Evolutionary conservation across 768 basidiomycete species (phyloP), one percentile per base, ranked within the genome.

Genomic region (Brasilioporus rufonigricans): DNA sequence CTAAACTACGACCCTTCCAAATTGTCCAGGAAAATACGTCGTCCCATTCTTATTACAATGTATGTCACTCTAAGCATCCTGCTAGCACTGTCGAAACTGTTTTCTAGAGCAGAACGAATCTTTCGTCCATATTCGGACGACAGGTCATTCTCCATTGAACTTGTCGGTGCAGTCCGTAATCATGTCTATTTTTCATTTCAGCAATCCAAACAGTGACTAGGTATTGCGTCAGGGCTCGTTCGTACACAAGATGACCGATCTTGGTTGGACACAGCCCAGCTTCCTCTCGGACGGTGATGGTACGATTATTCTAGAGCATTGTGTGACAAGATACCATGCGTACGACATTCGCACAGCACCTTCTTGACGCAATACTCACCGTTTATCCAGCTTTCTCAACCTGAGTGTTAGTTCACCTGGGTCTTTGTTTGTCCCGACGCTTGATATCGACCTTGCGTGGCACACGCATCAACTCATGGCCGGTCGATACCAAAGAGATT

Each of bases 391-490:
- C 13, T 47, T 35, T 18, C 32, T 46, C 3, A 10, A 33, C n/a
- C 45, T 46, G 3, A 32, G 32, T 3, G 31, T 32, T 12, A 3
- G 5, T 11, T 47, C 46, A 14, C 46, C 46, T 4, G 46, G 46
- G 32, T 47, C 32, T 7, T 47, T 47, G 14, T 35, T 33, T 5
- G 46, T 33, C 13, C 46, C 46, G 14, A 35, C 46, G 31, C 32
- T 35, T 13, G 46, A 47, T 21, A 47, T 47, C 19, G 46, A 47
- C 32, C 46, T 47, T 35, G 46, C 32, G 19, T 47, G 46, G 85
- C 87, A 89, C 58, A 84, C 85, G 0, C 85, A 89, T 57, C 85
- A 87, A 57, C 73, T 87, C 4, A 69, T 74, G 57, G 73, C 71
- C 0, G 43, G 29, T 0, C 62, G 65, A 35, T 87, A 87, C 63